Evolutionary conservation across 1,284 basidiomycete species (phyloP), one percentile per base, ranked within the genome.

Genomic region (Afroboletus lepidellus): DNA sequence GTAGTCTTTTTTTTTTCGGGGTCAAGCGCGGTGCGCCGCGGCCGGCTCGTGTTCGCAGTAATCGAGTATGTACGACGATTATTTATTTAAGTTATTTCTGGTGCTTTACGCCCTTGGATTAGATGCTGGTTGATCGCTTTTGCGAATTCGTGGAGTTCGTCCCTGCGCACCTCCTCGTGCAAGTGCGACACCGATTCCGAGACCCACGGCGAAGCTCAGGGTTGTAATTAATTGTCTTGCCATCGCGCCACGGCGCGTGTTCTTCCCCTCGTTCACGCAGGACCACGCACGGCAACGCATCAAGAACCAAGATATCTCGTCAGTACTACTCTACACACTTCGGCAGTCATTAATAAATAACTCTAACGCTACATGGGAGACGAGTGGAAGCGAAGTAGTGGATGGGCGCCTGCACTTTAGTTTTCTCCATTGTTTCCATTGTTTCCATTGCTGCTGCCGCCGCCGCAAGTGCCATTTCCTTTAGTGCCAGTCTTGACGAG

Each of bases 291-390:
- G 16, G 38, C 23, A 27, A 30, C 16, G 3, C 21, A 32, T 37
- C n/a, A 8, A 13, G 8, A 50, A 25, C 23, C 27, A 21, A 7
- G 15, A 15, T n/a, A 37, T 45, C 30, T 60, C 36, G 27, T 24
- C 13, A 2, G 15, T 42, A 61, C n/a, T n/a, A n/a, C 32, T 21
- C 18, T 38, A 60, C 33, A 56, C 15, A 42, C 24, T 33, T 12
- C 29, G 12, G 16, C 21, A n/a, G 16, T 15, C 36, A 24, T 24
- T 2, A 16, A 45, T 46, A 23, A 33, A 45, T n/a, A 46, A 6
- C 11, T 11, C 29, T 41, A 49, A 27, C 9, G 43, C 29, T 64
- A 60, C 62, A 54, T 13, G 41, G 27, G 33, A n/a, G 27, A 57
- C n/a, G 6, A 48, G 21, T 33, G 9, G 20, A 34, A 37, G 15